Evolutionary conservation across 805 yeast species (phyloP).

Genomic region (Lachancea dasiensis): DNA sequence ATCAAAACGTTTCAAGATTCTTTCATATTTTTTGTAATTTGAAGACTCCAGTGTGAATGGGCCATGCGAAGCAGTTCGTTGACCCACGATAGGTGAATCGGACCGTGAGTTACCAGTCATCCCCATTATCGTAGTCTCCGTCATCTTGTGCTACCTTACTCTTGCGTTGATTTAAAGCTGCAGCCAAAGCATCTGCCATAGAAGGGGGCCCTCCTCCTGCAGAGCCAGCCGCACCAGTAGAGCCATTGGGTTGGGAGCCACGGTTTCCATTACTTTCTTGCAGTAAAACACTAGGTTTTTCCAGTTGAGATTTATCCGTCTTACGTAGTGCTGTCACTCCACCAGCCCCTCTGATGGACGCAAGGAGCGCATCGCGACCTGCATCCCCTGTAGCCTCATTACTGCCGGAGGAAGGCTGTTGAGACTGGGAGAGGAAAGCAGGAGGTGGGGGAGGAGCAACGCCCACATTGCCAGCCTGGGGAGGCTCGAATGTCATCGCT

Average conservation of each 20-base stretch:
- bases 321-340: conserved; percentile 65
- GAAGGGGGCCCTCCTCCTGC: conserved; percentile 52
- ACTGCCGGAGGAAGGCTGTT: conserved; percentile 6
- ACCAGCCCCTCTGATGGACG: conserved; percentile 78
- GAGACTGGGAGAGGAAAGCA: conserved; percentile 14
- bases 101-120: conserved; percentile 73
- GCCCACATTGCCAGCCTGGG: conserved; percentile 9
- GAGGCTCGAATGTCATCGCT: conserved; percentile 10
- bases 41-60: no score
- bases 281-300: conserved; percentile 65
- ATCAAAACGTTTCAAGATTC: no score
- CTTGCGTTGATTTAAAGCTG: conserved; percentile 78
- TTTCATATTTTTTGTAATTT: no score
- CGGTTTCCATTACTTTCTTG: conserved; percentile 66
- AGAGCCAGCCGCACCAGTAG: conserved; percentile 36
- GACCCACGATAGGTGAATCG: no score
- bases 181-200: conserved; percentile 82
- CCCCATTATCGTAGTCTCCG: conserved; percentile 80
- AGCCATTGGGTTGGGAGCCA: conserved; percentile 33
- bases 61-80: no score
- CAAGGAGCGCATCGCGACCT: conserved; percentile 74
- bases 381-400: conserved; percentile 39
- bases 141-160: conserved; percentile 85
- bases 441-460: conserved; percentile 19
- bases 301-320: conserved; percentile 78